Evolutionary conservation across 805 yeast species (phyloP).

Genomic region (Candida chilensis): DNA sequence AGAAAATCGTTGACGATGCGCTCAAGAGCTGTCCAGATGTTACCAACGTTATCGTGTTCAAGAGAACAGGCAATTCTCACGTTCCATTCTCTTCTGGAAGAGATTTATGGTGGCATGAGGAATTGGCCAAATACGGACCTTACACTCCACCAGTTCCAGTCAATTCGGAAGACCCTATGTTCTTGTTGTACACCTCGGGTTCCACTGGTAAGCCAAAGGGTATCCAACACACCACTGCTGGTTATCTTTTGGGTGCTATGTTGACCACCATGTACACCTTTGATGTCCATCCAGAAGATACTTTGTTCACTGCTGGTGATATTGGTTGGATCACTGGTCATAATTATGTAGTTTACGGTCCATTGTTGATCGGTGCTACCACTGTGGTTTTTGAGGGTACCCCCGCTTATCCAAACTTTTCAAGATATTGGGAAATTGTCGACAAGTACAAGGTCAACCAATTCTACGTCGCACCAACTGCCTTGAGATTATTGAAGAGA

Average conservation of each 20-base stretch:
- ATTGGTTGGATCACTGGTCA: conserved; percentile 99
- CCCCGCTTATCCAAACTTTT: conserved; percentile 92
- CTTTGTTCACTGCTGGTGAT: conserved; percentile 94
- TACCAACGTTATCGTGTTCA: conserved; percentile 75
- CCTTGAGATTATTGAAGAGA: conserved; percentile 80
- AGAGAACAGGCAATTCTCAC: conserved; percentile 73
- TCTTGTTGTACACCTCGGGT: conserved; percentile 94
- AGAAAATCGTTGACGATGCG: conserved; percentile 93
- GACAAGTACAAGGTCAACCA: conserved; percentile 89
- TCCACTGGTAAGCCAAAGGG: conserved; percentile 99
- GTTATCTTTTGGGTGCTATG: conserved; percentile 88
- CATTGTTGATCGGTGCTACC: conserved; percentile 80
- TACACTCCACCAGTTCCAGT: conserved; percentile 86
- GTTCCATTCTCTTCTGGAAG: conserved; percentile 72
- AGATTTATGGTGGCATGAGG: conserved; percentile 96
- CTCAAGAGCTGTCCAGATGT: conserved; percentile 67
- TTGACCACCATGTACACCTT: conserved; percentile 88
- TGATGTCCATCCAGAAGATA: conserved; percentile 84
- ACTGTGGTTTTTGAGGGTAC: conserved; percentile 95
- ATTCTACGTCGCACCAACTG: conserved; percentile 98
- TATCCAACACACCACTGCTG: conserved; percentile 91
- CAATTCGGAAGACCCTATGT: conserved; percentile 88
- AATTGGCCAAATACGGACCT: conserved; percentile 67
- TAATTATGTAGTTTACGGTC: conserved; percentile 92
- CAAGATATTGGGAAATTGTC: conserved; percentile 95